phyloP scores from a whole-genome alignment of 1,139 yeast genomes.

The Keqinozyma sinolaborantium region DNA sequence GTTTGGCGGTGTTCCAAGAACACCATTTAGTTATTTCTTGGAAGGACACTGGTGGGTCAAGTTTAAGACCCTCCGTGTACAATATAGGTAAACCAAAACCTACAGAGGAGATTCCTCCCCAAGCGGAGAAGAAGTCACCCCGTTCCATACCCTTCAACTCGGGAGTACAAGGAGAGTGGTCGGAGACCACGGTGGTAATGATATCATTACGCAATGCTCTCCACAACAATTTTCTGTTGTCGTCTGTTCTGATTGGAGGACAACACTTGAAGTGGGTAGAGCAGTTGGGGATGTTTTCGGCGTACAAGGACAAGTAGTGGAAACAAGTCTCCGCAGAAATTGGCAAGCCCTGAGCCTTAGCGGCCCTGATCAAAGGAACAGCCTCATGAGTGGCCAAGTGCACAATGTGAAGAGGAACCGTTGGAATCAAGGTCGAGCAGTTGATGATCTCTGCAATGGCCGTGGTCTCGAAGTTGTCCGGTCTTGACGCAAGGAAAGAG shows the following conservation, averaged over 20 bases:
- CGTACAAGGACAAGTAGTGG: conserved; percentile 76
- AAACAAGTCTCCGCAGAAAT: conserved; percentile 89
- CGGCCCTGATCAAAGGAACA: conserved; percentile 64
- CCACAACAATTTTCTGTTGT: conserved; percentile 74
- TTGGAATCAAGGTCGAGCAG: conserved; percentile 58
- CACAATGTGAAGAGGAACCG: conserved; percentile 77
- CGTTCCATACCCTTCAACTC: conserved; percentile 74
- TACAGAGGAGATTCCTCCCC: conserved; percentile 97
- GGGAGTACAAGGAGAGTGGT: conserved; percentile 95
- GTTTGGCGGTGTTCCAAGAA: conserved; percentile 76
- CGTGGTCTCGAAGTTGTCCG: conserved; percentile 80
- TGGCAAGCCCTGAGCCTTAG: conserved; percentile 56
- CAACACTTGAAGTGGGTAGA: conserved; percentile 89
- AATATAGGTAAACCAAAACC: conserved; percentile 85
- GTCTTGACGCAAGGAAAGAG: conserved; percentile 79
- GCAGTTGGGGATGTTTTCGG: conserved; percentile 73
- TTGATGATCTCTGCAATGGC: conserved; percentile 72
- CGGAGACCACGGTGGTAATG: conserved; percentile 87
- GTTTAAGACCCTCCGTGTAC: conserved; percentile 66
- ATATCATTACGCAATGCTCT: conserved; percentile 60
- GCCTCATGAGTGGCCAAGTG: conserved; percentile 87
- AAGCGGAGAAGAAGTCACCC: conserved; percentile 88
- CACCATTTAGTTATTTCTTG: conserved; percentile 76
- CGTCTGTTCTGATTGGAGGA: conserved; percentile 83
- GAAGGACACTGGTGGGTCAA: conserved; percentile 50